These are phyloP conservation scores for Calonectria fujianensis DNA, from an alignment of 2,329 filamentous ascomycete genomes.

Conservation along the genomic window DNA sequence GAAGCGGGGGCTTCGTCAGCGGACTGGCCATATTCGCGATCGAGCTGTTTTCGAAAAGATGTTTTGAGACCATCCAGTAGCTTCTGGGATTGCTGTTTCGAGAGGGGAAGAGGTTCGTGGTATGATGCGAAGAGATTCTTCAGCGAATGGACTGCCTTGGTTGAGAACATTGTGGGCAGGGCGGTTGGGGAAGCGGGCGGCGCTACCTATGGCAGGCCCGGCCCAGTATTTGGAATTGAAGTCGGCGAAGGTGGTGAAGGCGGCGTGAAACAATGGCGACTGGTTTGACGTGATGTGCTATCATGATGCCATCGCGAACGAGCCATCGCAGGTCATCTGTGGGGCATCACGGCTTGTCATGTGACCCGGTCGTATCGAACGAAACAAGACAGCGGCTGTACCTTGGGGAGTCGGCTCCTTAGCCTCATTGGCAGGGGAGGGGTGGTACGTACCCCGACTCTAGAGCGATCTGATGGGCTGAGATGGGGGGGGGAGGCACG, in stretches of 20 bases:
- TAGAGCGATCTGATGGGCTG: constrained; percentile 32
- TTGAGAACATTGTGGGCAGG: constrained; percentile 60
- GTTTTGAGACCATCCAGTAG: constrained; percentile 74
- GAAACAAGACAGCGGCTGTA: constrained; percentile 21
- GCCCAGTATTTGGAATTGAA: constrained; percentile 14
- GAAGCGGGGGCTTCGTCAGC: constrained; percentile 50
- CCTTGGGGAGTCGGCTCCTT: constrained; percentile 19
- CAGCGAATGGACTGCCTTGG: constrained; percentile 61
- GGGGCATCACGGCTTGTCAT: constrained; percentile 48
- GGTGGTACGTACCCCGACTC: constrained; percentile 29
- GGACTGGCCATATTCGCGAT: constrained; percentile 72
- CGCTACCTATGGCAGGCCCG: constrained; percentile 42
- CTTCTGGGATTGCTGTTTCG: constrained; percentile 70
- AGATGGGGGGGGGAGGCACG: constrained; percentile 27
- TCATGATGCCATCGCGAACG: constrained; percentile 56
- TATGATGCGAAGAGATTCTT: constrained; percentile 64
- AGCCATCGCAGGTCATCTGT: constrained; percentile 45
- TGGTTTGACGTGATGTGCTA: constrained; percentile 27
- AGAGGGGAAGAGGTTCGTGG: constrained; percentile 73
- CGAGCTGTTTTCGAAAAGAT: constrained; percentile 76
- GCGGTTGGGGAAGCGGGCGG: constrained; percentile 58
- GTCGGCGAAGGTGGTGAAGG: constrained; percentile 29
- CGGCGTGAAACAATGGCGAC: constrained; percentile 29
- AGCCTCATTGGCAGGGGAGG: constrained; percentile 36
- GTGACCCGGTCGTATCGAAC: constrained; percentile 46